Evolutionary conservation across 1,284 basidiomycete species (phyloP), one percentile per base, ranked within the genome.

Genomic region (Sanghuangporus baumii): DNA sequence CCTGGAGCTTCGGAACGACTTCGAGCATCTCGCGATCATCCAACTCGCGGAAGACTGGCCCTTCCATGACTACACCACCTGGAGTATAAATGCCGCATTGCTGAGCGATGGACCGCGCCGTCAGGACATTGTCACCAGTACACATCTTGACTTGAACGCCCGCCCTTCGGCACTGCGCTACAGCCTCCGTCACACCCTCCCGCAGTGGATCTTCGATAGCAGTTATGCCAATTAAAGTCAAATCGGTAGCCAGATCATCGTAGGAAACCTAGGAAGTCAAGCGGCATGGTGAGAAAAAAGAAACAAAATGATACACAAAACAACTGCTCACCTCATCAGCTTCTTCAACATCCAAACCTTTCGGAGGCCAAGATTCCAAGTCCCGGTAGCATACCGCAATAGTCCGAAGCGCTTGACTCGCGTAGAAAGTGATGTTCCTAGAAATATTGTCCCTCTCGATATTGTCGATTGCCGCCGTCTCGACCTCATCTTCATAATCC

Each of bases 121-220:
- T 96, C 54, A 98, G 82, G 55, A 96, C 92, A 69, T 98, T 99
- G 77, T 99, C 96, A 71, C 96, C 96, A 0, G 96, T 98, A 74
- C 94, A 97, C 95, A 99, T 98, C 80, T 98, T 98, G 78, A 98
- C 88, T 38, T 84, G 82, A 18, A 99, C 95, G 68, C 96, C 96
- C 43, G 97, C 96, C 61, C 80, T 82, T 69, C 86, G 85, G 73
- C 95, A 98, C 67, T 91, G 87, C 57, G 83, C 80, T 26, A 99
- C 96, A 34, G 96, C 94, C 12, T 95, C 84, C 8, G 84, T 83
- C 20, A 98, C 96, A 72, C 95, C 94, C 1, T 86, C 83, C 46
- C 96, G 91, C 5, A 99, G 83, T 40, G 96, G 96, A 72, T 99
- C 97, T 73, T 98, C 96, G 72, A 99, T 97, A 72, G 94, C 96